Conservation (phyloP, 2,329 filamentous ascomycete species). For the Plectosphaerella plurivora region DNA sequence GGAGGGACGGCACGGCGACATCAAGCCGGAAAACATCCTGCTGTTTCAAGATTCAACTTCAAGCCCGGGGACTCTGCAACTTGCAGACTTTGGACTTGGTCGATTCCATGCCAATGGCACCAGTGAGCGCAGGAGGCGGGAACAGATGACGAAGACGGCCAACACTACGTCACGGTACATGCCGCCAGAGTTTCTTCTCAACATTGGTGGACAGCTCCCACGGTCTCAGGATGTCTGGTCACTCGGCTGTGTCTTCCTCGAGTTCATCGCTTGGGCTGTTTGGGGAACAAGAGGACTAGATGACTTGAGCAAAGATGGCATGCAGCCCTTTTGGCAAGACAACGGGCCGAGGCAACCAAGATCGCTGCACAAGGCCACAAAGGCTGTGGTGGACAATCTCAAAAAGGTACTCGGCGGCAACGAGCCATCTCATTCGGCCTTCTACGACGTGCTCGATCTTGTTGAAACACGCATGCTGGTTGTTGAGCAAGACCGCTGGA, state of each 20-base stretch:
- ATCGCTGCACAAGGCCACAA: neutral
- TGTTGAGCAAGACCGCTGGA: too few relatives aligned
- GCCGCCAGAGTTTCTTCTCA: constrained; percentile 1
- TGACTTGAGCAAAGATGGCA: neutral
- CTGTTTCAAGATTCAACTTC: neutral
- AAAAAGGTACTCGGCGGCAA: too few relatives aligned
- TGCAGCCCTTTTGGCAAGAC: neutral
- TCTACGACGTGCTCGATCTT: too few relatives aligned
- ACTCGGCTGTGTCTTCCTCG: constrained; percentile 22
- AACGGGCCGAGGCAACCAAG: neutral
- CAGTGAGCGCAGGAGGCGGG: neutral
- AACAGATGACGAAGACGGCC: neutral
- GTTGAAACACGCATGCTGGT: too few relatives aligned
- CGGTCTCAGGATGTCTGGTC: constrained; percentile 24
- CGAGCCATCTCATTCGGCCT: too few relatives aligned
- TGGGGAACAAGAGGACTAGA: constrained; percentile 10
- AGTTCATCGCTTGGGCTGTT: constrained; percentile 22
- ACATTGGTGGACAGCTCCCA: constrained; percentile 8
- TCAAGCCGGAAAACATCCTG: constrained; percentile 8
- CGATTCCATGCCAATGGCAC: neutral
- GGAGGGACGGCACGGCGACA: neutral
- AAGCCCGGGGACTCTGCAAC: neutral
- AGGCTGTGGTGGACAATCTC: too few relatives aligned
- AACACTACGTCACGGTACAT: constrained; percentile 1
- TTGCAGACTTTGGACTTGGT: constrained; percentile 2